phyloP scores from a whole-genome alignment of 164 flowering plant genomes.

The Piper longum region DNA sequence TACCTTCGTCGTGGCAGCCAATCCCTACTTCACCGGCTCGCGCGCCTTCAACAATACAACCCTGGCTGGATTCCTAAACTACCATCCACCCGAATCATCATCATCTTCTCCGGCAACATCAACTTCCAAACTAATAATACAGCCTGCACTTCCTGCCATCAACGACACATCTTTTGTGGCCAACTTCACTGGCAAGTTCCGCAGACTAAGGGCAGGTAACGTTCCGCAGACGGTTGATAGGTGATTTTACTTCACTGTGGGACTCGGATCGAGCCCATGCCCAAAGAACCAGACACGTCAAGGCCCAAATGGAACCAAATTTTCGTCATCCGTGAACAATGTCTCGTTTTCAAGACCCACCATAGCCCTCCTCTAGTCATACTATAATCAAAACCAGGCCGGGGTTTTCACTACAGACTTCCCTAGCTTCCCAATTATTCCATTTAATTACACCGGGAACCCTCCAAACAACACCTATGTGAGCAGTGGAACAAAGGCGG shows the following conservation, averaged over 20 bases:
- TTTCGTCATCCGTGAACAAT: slow-evolving; percentile 27
- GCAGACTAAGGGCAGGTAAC: slow-evolving; percentile 23
- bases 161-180: slow-evolving; percentile 31
- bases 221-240: slow-evolving; percentile 21
- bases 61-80: slow-evolving; percentile 35
- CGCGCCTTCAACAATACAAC: slow-evolving; percentile 53
- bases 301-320: slow-evolving; percentile 7
- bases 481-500: slow-evolving; percentile 32
- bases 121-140: slow-evolving; percentile 4
- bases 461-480: slow-evolving; percentile 46
- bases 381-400: slow-evolving; percentile 21
- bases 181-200: slow-evolving; percentile 21
- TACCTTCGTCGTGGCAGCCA: slow-evolving; percentile 34
- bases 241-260: slow-evolving; percentile 7
- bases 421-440: slow-evolving; percentile 22
- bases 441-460: slow-evolving; percentile 46
- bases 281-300: slow-evolving; percentile 9
- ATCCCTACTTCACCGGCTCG: slow-evolving; percentile 42
- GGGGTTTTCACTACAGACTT: slow-evolving; percentile 35
- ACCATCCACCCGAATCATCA: slow-evolving; percentile 11
- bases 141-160: slow-evolving; percentile 31
- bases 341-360: slow-evolving; percentile 28
- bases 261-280: slow-evolving; percentile 3
- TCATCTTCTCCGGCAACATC: background rate
- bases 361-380: slow-evolving; percentile 34